A percentile compares a stretch with the other conserved stretches of the same genome.
Evolutionary conservation across 305 asterid species (phyloP).

Genomic region (Solanum hybrid): DNA sequence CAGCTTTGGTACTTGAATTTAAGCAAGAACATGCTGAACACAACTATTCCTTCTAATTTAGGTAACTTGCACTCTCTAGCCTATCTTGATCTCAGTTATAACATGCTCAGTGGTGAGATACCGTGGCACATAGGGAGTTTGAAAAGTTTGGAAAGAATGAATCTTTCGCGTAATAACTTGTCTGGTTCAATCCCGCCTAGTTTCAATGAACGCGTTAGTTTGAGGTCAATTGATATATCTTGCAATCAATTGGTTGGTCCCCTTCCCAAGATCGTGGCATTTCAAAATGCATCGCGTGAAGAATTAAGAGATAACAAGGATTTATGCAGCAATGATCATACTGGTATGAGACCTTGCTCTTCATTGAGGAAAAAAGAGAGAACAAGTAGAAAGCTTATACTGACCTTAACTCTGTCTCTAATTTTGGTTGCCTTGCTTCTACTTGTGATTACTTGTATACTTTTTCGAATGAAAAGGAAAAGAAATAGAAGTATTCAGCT

Average conservation of each 20-base stretch:
- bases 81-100: conserved; percentile 25
- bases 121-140: conserved; percentile 13
- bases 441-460: neutral
- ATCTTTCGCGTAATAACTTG: conserved; percentile 25
- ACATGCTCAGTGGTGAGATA: conserved; percentile 15
- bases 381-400: neutral
- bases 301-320: conserved; percentile 18
- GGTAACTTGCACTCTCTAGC: conserved; percentile 11
- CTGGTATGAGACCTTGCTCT: conserved; percentile 21
- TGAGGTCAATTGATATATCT: conserved; percentile 21
- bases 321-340: conserved; percentile 22
- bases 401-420: neutral
- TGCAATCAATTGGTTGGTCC: conserved; percentile 30
- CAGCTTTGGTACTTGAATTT: neutral
- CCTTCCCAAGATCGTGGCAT: conserved; percentile 18
- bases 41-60: conserved; percentile 15
- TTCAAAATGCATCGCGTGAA: conserved; percentile 14
- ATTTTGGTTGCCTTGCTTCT: neutral
- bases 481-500: neutral
- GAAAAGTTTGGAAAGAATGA: conserved; percentile 7
- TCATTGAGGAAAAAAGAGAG: neutral
- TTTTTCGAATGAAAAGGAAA: neutral
- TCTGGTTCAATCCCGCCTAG: conserved; percentile 25
- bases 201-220: conserved; percentile 10
- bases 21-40: conserved; percentile 4